Base-by-base conservation (phyloP, 192 early-diverging fungal species). In the Coemansia sp. region DNA sequence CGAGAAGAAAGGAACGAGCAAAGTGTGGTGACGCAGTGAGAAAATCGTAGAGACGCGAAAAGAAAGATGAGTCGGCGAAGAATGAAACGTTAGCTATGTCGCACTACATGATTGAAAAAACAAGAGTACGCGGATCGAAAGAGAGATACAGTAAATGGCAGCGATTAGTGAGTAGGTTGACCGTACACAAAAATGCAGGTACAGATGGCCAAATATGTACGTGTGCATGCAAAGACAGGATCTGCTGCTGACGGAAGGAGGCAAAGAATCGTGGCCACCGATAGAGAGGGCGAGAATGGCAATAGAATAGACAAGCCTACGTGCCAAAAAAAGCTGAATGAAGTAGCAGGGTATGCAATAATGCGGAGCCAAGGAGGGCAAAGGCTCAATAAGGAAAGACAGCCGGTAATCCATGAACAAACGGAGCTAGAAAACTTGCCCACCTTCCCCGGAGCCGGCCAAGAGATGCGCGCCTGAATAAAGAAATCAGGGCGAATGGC, bases 401-500 rank as follows among this genome's bases (percentile, higher is more conserved):
- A 23, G 13, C 48, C 48, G 25, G 26, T 52, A 52, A 26, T 52
- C 23, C 4, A 52, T 52, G 48, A 26, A 52, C 48, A 26, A 52
- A 52, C 48, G 48, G 48, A 55, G 52, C 52, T 55, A 33, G 52
- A 55, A 55, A 55, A 31, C 31, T 31, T 4, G 31, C 52, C 52
- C 31, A 33, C 52, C 28, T 55, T 55, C 13, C 52, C 52, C 52
- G 14, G 26, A 14, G 14, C 52, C 52, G 6, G 28, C 52, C 52
- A 33, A 33, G 4, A 13, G 13, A 14, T 33, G 48, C 47, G 23
- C 12, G 52, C 52, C 52, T 55, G 52, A 55, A 55, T 33, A 55
- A 55, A 55, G 52, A 55, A 55, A 55, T 31, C 52, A 55, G 33
- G 52, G 52, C 28, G 52, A 31, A 55, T 55, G 56, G 56, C 56